Evolutionary conservation across 2,329 filamentous ascomycete genomes (phyloP), one percentile per base, ranked within the genome.

Genomic region (Hypocreales sp.): DNA sequence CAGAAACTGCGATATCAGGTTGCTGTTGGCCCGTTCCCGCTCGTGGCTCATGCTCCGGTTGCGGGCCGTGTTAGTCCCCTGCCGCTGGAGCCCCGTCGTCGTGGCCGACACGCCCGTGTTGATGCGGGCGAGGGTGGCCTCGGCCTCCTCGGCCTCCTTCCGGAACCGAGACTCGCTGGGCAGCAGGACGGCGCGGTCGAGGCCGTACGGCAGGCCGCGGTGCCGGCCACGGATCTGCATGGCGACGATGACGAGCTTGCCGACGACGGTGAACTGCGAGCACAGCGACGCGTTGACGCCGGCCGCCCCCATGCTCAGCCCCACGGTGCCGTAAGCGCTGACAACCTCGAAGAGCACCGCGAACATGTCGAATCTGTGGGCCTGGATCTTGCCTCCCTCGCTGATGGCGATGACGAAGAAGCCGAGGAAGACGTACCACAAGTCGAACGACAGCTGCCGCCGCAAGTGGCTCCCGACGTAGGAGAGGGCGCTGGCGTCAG

Each of bases 371-470:
- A 84, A 80, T 4, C 74, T 57, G 18, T 53, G 50, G 4, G 43
- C 66, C 45, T 79, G 61, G 9, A 98, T 60, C 11, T 74, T 71
- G 7, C 42, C 31, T 4, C 84, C 87, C 55, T 98, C 92, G 17
- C 80, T 74, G 41, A 98, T 93, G 34, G 79, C 67, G 42, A 98
- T 79, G 47, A 95, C 70, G 55, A 98, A 98, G 40, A 92, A 72
- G 1, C 90, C 90, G 14, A 95, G 51, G 46, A 92, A 93, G 31
- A 98, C 79, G 44, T 84, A 98, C 90, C 90, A 98, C 51, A 98
- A 53, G 54, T 98, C 90, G 56, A 98, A 98, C 29, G 84, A 92
- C 20, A 98, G 67, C 52, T 98, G 90, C 25, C 80, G 74, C 20
- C 90, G 79, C 48, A 98, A 66, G 69, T 98, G 90, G 27, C 81